Evolutionary conservation across 441 rosid species (phyloP), one percentile per base, ranked within the genome.

Genomic region (Arabidopsis hybrid): DNA sequence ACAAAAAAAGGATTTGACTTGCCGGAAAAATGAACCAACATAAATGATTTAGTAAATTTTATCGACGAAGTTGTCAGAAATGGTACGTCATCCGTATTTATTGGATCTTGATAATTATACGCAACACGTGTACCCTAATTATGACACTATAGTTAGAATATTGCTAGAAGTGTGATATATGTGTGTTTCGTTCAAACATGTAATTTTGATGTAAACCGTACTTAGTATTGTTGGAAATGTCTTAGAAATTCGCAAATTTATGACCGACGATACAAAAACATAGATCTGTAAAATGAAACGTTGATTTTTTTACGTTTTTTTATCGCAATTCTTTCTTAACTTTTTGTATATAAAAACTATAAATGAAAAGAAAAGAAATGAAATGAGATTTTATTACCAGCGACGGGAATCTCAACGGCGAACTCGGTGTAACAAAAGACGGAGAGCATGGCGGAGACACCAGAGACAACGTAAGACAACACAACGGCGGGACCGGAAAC

Each of bases 391-490:
- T 26, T 26, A 26, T 21, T 79, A 89, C 93, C 96, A 9, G 96
- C 96, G 32, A 94, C 97, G 0, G 99, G 97, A 43, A 94, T 90
- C 80, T 94, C 97, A 4, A 92, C 97, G n/a, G 97, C 99, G 38
- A 94, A 94, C 83, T 94, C 97, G 2, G 97, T 92, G 81, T 94
- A 94, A 69, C 99, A 90, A 72, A 94, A 94, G 3, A 94, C 97
- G 6, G 99, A 92, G 43, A 94, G 97, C 97, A 94, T 84, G 8
- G 97, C 95, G 3, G 97, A 94, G 34, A 88, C 8, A 13, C 99
- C 97, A 1, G 97, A 92, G 40, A 90, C 82, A 2, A 85, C 91
- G 16, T 78, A 95, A 7, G 99, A 95, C 73, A 95, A 65, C 5
- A 92, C 91, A 4, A 95, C 90, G 7, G 97, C 96, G 0, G 99